These are phyloP conservation scores for Rhodotorula paludigena DNA, from an alignment of 768 basidiomycete species.

Conservation along the genomic window DNA sequence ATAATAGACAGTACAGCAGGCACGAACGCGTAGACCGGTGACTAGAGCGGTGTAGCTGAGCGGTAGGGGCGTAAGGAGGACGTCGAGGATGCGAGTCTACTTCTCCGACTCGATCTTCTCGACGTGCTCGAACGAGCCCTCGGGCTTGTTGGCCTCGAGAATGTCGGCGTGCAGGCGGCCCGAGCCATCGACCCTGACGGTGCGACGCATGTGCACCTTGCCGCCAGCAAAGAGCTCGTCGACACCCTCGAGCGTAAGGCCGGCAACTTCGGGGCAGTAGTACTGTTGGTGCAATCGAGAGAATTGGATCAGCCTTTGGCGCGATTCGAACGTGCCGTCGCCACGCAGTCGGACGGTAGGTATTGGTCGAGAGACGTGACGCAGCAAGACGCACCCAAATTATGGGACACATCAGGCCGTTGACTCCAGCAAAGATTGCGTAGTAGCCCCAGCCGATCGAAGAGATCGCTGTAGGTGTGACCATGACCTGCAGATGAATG, in stretches of 20 bases:
- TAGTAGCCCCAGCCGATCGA: slow-evolving; percentile 35
- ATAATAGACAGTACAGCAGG: too few relatives aligned
- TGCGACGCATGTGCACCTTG: slow-evolving; percentile 34
- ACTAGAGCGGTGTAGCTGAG: too few relatives aligned
- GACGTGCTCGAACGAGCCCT: slow-evolving; percentile 14
- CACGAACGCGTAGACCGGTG: too few relatives aligned
- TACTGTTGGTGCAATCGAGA: background rate
- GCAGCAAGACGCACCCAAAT: background rate
- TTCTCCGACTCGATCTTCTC: slow-evolving; percentile 14
- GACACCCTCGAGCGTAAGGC: slow-evolving; percentile 31
- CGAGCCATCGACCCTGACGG: slow-evolving; percentile 12
- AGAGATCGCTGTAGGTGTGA: slow-evolving; percentile 38
- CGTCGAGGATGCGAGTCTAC: too few relatives aligned
- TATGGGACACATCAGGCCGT: slow-evolving; percentile 8
- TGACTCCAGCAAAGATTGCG: slow-evolving; percentile 23
- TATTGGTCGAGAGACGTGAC: too few relatives aligned
- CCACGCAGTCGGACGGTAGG: too few relatives aligned
- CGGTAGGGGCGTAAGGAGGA: too few relatives aligned
- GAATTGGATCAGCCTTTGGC: too few relatives aligned
- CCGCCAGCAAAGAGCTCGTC: slow-evolving; percentile 37
- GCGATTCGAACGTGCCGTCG: too few relatives aligned
- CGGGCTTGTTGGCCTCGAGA: slow-evolving; percentile 9
- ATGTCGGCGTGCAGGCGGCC: background rate
- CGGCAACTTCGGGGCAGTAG: slow-evolving; percentile 16
- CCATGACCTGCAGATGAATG: slow-evolving; percentile 37